phyloP scores from a whole-genome alignment of 345 rosid species.

The Sapria himalayana region DNA sequence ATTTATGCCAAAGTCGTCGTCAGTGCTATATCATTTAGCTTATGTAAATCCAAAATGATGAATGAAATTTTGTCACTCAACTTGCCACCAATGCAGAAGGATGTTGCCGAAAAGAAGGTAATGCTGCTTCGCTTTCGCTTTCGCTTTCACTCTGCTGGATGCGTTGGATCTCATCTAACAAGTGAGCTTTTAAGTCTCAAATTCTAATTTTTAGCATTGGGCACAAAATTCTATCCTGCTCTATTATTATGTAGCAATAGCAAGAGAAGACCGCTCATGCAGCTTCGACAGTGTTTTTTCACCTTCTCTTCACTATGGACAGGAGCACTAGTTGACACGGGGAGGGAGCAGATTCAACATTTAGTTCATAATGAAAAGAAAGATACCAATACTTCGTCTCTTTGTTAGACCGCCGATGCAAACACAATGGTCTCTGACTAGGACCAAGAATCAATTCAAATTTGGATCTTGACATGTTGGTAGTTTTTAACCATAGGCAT shows the following conservation, averaged over 20 bases:
- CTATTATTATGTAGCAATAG: neutral
- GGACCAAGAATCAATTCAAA: neutral
- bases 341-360: slow-evolving; percentile 6
- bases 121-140: no score
- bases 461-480: slow-evolving; percentile 1
- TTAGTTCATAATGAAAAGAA: slow-evolving; percentile 6
- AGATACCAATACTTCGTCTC: neutral
- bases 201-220: neutral
- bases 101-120: neutral
- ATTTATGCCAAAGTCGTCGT: neutral
- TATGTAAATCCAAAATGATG: slow-evolving; percentile 1
- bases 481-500: neutral
- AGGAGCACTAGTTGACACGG: slow-evolving; percentile 2
- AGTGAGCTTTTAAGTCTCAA: slow-evolving; percentile 1
- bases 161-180: neutral
- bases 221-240: no score
- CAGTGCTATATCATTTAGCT: neutral
- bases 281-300: slow-evolving; percentile 4
- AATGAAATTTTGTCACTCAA: neutral
- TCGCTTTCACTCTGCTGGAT: neutral
- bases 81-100: slow-evolving; percentile 1
- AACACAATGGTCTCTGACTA: neutral
- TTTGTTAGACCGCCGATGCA: neutral
- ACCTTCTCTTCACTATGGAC: slow-evolving; percentile 6
- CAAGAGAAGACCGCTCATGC: neutral